Evolutionary conservation across 257 asterid genomes (phyloP).

Genomic region (Solanum dulcamara): DNA sequence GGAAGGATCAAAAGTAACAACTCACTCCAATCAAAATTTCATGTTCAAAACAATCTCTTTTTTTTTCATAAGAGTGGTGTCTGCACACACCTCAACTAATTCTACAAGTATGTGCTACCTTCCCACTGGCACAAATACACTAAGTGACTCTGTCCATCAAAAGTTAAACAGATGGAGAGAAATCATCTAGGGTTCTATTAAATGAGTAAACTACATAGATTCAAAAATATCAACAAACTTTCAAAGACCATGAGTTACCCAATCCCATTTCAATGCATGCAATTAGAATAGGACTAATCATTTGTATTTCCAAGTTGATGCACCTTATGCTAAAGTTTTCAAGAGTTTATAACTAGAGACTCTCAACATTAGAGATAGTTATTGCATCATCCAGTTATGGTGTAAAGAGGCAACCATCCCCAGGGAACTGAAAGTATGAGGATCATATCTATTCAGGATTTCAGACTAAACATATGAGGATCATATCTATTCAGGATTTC

Average conservation of each 20-base stretch:
- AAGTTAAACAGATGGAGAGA: not conserved
- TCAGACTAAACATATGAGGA: not conserved
- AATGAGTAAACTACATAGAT: not conserved
- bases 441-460: not conserved
- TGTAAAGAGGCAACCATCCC: not conserved
- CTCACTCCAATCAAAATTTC: not conserved
- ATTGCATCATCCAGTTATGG: not conserved
- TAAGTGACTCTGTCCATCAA: accelerated
- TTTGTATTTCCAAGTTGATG: not conserved
- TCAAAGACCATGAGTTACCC: not conserved
- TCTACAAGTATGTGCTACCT: accelerated
- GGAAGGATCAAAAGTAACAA: not conserved
- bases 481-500: not conserved
- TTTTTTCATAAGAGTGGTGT: not conserved
- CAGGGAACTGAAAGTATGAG: not conserved
- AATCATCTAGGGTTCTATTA: not conserved
- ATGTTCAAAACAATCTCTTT: not conserved
- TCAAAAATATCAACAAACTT: not conserved
- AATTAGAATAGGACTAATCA: not conserved
- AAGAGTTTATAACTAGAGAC: not conserved
- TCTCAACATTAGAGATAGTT: not conserved
- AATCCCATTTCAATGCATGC: not conserved
- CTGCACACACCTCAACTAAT: not conserved
- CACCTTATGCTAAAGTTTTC: not conserved
- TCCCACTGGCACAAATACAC: not conserved